Percentiles rank a stretch among this genome's conserved stretches.
phyloP scores from a whole-genome alignment of 1,284 basidiomycete genomes.

The Leccinum pallidistipes region DNA sequence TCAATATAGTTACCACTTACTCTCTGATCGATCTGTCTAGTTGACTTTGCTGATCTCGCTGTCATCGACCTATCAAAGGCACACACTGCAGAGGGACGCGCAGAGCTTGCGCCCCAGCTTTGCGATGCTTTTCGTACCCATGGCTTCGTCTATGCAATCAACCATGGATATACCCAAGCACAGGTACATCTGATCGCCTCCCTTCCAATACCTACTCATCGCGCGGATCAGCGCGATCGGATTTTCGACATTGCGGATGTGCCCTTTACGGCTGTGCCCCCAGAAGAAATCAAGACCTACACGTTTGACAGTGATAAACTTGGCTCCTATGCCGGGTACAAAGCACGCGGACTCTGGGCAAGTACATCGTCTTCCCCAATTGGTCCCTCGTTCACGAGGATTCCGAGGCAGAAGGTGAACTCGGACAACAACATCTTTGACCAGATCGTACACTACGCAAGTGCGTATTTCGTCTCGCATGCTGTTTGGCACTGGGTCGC shows the following conservation, averaged over 20 bases:
- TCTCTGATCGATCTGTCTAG: constrained; percentile 31
- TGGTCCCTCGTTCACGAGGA: neutral
- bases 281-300: constrained; percentile 38
- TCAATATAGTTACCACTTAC: constrained; percentile 7
- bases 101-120: constrained; percentile 48
- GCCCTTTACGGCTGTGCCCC: constrained; percentile 51
- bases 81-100: constrained; percentile 48
- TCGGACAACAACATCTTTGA: constrained; percentile 55
- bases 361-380: constrained; percentile 1
- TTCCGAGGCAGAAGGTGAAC: constrained; percentile 20
- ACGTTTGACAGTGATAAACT: constrained; percentile 43
- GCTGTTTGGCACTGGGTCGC: neutral
- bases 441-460: constrained; percentile 55
- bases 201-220: constrained; percentile 1
- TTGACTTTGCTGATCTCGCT: constrained; percentile 66
- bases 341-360: constrained; percentile 29
- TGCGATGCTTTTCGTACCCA: constrained; percentile 57
- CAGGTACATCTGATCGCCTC: constrained; percentile 38
- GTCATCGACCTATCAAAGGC: constrained; percentile 61
- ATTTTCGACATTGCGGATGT: constrained; percentile 54
- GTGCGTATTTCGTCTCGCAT: constrained; percentile 31
- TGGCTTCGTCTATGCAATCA: constrained; percentile 63
- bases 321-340: constrained; percentile 59
- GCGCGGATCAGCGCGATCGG: constrained; percentile 41
- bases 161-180: constrained; percentile 53